Evolutionary conservation across 2,329 filamentous ascomycete genomes (phyloP), one percentile per base, ranked within the genome.

Genomic region (Claviceps maximensis): DNA sequence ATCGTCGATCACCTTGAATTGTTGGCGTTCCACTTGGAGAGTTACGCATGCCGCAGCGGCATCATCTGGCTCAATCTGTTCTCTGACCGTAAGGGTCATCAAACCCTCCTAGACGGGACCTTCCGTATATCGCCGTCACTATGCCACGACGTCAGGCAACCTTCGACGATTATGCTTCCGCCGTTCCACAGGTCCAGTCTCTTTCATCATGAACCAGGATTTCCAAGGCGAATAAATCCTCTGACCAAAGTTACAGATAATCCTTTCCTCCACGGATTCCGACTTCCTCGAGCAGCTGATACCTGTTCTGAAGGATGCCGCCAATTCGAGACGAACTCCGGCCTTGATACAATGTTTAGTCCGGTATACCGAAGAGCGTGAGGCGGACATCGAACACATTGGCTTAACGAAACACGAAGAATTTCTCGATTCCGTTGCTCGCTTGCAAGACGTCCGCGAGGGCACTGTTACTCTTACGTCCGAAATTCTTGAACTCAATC

Each of bases 201-300:
- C 44, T 45, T 25, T 36, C 33, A 31, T 15, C n/a, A 23, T 19
- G 23, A n/a, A 15, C 36, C 9, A 36, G 23, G 19, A 17, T 31
- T 27, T 36, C 8, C 17, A 25, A 3, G 33, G 27, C 19, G n/a
- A 7, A 52, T 17, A 29, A 10, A 38, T 23, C 27, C 21, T 49
- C 49, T 59, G 56, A 55, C 49, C 40, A 33, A 47, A 5, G 2
- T 47, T 15, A 25, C 46, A 98, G 89, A 94, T 97, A 60, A 90
- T 96, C 56, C 82, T 95, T 61, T 89, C 91, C 2, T 86, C 89
- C 13, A 89, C 90, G 23, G 91, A 97, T 63, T 79, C 85, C 49
- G 93, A 98, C 62, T 97, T 96, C 64, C 82, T 98, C 58, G 93
- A 97, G 66, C 91, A 96, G 65, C 74, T 98, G 50, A 95, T 97